Percentiles rank a stretch among this genome's conserved stretches.
phyloP scores from a whole-genome alignment of 371 early-diverging fungal species.

The Gilbertella persicaria region DNA sequence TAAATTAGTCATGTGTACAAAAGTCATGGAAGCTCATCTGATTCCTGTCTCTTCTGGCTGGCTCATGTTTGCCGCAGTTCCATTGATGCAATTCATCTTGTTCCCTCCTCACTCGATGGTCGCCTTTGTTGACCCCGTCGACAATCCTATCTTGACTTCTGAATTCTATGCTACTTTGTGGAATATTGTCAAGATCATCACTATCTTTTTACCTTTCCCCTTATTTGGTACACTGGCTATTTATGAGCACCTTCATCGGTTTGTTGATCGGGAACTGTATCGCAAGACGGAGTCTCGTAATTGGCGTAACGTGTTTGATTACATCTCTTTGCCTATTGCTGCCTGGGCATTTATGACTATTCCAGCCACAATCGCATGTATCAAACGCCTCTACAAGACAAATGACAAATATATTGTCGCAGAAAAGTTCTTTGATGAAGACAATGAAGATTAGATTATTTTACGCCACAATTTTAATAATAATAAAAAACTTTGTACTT shows the following conservation, averaged over 20 bases:
- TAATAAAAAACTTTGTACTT: too few species aligned
- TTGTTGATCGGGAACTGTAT: conserved; percentile 52
- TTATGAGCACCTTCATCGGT: conserved; percentile 51
- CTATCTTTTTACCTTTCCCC: conserved; percentile 49
- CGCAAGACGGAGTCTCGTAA: conserved; percentile 41
- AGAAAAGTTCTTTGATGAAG: conserved; percentile 54
- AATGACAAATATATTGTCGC: conserved; percentile 57
- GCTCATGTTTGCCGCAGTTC: conserved; percentile 60
- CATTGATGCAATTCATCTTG: conserved; percentile 51
- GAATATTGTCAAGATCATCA: conserved; percentile 49
- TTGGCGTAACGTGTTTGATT: conserved; percentile 53
- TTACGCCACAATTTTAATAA: not conserved
- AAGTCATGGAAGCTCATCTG: conserved; percentile 57
- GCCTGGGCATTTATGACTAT: conserved; percentile 65
- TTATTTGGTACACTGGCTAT: conserved; percentile 45
- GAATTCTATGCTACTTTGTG: conserved; percentile 47
- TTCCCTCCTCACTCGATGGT: conserved; percentile 43
- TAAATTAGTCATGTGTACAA: conserved; percentile 43
- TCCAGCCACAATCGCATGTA: conserved; percentile 53
- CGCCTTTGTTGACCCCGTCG: conserved; percentile 35
- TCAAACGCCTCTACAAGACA: conserved; percentile 49
- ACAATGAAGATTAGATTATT: conserved; percentile 7
- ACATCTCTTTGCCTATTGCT: conserved; percentile 54
- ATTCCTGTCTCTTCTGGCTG: conserved; percentile 54
- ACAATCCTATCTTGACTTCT: conserved; percentile 49